A percentile compares a stretch with the other conserved stretches of the same genome.
These are phyloP conservation scores for Capsella bursapastoris DNA, from an alignment of 345 rosid genomes.

Conservation along the genomic window DNA sequence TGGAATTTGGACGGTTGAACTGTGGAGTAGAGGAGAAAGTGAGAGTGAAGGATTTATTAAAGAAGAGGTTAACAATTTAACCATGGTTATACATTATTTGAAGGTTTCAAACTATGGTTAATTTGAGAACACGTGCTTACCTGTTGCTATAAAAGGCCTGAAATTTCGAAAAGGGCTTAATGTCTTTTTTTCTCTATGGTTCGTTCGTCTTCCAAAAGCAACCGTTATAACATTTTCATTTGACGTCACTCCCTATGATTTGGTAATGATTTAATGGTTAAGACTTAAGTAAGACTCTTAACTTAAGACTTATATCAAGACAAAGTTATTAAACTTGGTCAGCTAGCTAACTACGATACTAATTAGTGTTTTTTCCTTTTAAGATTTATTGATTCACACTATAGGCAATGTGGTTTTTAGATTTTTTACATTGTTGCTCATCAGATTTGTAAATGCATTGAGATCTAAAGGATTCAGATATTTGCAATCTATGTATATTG, in stretches of 20 bases:
- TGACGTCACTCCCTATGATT: background rate
- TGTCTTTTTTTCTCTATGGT: background rate
- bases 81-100: constrained; percentile 15
- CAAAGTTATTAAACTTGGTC: background rate
- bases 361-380: no score
- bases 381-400: no score
- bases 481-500: background rate
- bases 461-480: background rate
- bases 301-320: no score
- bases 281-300: no score
- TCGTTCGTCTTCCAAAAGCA: constrained; percentile 19
- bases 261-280: background rate
- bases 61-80: constrained; percentile 5
- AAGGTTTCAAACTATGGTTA: constrained; percentile 11
- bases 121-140: constrained; percentile 25
- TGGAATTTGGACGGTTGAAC: constrained; percentile 23
- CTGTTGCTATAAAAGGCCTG: constrained; percentile 7
- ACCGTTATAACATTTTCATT: background rate
- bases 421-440: background rate
- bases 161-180: constrained; percentile 28
- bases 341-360: background rate
- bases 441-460: background rate
- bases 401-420: background rate
- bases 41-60: background rate
- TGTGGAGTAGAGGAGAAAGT: constrained; percentile 25